Evolutionary conservation across 1,284 basidiomycete genomes (phyloP).

Genomic region (Ustilago nuda): DNA sequence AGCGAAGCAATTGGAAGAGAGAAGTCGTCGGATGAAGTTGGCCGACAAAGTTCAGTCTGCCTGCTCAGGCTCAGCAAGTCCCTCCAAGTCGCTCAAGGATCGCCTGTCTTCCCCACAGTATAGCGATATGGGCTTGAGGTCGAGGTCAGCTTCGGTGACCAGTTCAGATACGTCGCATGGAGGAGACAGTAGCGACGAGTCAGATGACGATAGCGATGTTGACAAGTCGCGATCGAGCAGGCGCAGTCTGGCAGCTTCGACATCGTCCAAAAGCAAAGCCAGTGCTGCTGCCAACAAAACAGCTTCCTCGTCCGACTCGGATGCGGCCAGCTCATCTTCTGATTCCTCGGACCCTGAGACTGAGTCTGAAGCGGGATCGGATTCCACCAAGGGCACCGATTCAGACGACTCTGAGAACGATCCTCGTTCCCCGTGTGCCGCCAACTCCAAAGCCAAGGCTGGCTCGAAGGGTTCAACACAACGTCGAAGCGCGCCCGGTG

Average conservation of each 20-base stretch:
- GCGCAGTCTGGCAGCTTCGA: background rate
- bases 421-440: background rate
- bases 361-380: constrained; percentile 19
- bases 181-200: constrained; percentile 26
- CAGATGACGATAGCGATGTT: constrained; percentile 1
- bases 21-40: constrained; percentile 31
- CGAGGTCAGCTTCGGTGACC: constrained; percentile 41
- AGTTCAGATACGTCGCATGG: constrained; percentile 46
- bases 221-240: constrained; percentile 6
- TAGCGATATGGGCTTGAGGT: constrained; percentile 6
- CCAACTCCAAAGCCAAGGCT: constrained; percentile 4
- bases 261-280: constrained; percentile 9
- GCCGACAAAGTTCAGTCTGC: constrained; percentile 16
- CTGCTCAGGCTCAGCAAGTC: background rate
- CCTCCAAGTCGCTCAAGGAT: constrained; percentile 7
- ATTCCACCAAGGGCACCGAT: background rate
- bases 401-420: background rate
- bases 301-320: constrained; percentile 8
- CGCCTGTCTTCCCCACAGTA: background rate
- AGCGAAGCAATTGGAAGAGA: constrained; percentile 39
- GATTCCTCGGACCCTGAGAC: constrained; percentile 22
- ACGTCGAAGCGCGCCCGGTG: constrained; percentile 7
- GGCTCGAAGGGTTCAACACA: background rate
- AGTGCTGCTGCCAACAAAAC: constrained; percentile 1
- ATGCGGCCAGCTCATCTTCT: constrained; percentile 2